Conservation (phyloP, 768 basidiomycete genomes). For the Psilocybe azurescens region DNA sequence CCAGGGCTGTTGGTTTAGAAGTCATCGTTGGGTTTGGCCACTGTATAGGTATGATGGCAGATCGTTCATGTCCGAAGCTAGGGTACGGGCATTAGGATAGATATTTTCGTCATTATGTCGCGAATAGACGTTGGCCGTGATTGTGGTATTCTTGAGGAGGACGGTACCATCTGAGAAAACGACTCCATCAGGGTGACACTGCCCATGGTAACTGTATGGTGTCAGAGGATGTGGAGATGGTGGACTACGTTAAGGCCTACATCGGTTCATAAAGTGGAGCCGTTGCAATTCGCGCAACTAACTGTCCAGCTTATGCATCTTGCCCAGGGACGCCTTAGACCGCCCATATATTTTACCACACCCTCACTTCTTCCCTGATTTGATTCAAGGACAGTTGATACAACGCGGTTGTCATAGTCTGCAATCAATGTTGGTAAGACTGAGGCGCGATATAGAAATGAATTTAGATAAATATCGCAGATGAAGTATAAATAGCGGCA, state of each 20-base stretch:
- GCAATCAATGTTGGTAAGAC: background rate
- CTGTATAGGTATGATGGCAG: conserved; percentile 12
- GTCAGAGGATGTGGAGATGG: too few species aligned
- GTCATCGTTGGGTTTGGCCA: too few species aligned
- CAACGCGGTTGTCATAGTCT: conserved; percentile 43
- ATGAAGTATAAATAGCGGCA: conserved; percentile 46
- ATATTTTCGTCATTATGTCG: conserved; percentile 34
- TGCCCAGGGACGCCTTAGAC: conserved; percentile 36
- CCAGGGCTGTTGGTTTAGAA: conserved; percentile 30
- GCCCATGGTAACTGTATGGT: conserved; percentile 23
- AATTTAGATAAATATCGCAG: conserved; percentile 35
- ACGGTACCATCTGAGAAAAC: conserved; percentile 48
- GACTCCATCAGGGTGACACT: conserved; percentile 41
- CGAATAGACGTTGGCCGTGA: conserved; percentile 32
- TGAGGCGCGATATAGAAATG: background rate
- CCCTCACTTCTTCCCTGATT: conserved; percentile 50
- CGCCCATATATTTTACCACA: conserved; percentile 41
- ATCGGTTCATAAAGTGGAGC: conserved; percentile 12
- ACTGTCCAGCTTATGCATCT: conserved; percentile 50
- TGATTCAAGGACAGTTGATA: conserved; percentile 41
- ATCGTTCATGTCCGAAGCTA: conserved; percentile 41
- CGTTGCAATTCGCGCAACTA: conserved; percentile 45
- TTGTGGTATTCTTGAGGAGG: conserved; percentile 42
- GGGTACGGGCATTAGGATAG: conserved; percentile 39
- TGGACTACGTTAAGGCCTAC: background rate